Base-by-base conservation (phyloP, 1,284 basidiomycete genomes). In the Sporisorium reilianum region DNA sequence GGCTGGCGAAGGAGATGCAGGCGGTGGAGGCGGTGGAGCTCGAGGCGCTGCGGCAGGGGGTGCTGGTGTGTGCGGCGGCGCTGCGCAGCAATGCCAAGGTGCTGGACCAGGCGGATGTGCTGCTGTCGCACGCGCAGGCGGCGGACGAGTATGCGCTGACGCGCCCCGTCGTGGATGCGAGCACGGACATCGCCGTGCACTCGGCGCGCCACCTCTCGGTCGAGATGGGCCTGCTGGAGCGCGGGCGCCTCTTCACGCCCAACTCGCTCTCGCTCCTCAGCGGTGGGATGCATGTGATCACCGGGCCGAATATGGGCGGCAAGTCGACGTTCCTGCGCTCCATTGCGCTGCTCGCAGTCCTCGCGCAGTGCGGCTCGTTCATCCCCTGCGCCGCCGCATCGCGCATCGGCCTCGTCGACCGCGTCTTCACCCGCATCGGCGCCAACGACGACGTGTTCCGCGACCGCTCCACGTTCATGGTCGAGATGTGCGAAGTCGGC, bases 251-350 rank as follows among this genome's bases (percentile, higher is more conserved):
- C 7, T 78, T 76, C 44, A 69, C 68, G 1, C 90, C 93, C 0
- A 99, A 98, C 85, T 90, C 91, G 2, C 88, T 94, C 18, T 22
- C 38, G 0, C 55, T 73, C 1, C 6, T 18, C 5, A n/a, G 14
- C 8, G 36, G 30, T 0, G 38, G 41, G 2, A 80, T 97, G 5
- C 87, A 90, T 64, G 84, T 97, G 52, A 92, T 98, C 75, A 98
- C 95, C 1, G 96, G 96, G 0, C 96, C 96, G 0, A 98, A 98
- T 81, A 97, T 97, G 94, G 93, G 44, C 89, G 93, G 79, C 52
- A 98, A 99, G 85, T 95, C 93, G 1, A 98, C 96, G 0, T 88
- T 93, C 32, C 88, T 99, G 20, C 92, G 96, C 16, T 95, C 97
- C 84, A 93, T 90, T 0, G 97, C 96, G 5, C 87, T 99, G 26